phyloP scores from a whole-genome alignment of 345 rosid genomes.

The Populus deltoides region DNA sequence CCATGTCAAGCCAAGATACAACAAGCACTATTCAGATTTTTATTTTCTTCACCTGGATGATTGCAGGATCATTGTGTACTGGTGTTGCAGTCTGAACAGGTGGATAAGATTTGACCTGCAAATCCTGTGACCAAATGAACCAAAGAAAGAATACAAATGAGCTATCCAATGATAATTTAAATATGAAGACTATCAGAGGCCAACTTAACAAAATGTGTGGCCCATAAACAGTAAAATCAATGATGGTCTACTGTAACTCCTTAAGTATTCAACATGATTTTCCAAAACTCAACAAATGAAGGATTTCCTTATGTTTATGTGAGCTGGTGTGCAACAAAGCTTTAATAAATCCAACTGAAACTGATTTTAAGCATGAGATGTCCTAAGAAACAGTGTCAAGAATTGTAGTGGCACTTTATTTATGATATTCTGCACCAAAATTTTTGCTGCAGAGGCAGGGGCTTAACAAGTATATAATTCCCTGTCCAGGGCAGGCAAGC shows the following conservation, averaged over 20 bases:
- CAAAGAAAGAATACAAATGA: background rate
- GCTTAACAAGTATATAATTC: background rate
- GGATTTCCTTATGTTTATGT: background rate
- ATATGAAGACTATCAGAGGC: background rate
- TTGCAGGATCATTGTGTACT: conserved; percentile 37
- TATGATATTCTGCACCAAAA: background rate
- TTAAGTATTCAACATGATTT: background rate
- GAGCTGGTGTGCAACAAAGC: background rate
- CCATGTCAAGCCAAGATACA: background rate
- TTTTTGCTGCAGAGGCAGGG: background rate
- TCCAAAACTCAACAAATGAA: background rate
- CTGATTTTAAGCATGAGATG: background rate
- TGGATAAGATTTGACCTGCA: conserved; percentile 41
- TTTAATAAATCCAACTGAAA: background rate
- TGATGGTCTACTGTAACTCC: background rate
- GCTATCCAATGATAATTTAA: background rate
- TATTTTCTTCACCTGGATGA: conserved; percentile 30
- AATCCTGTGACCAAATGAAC: conserved; percentile 26
- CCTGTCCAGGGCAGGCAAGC: background rate
- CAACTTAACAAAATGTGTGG: background rate
- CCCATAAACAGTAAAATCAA: background rate
- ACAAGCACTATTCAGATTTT: background rate
- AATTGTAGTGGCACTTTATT: background rate
- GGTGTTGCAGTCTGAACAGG: conserved; percentile 26
- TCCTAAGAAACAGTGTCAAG: background rate